Conservation (phyloP, 208 protist species). For the Novymonas esmeraldas region DNA sequence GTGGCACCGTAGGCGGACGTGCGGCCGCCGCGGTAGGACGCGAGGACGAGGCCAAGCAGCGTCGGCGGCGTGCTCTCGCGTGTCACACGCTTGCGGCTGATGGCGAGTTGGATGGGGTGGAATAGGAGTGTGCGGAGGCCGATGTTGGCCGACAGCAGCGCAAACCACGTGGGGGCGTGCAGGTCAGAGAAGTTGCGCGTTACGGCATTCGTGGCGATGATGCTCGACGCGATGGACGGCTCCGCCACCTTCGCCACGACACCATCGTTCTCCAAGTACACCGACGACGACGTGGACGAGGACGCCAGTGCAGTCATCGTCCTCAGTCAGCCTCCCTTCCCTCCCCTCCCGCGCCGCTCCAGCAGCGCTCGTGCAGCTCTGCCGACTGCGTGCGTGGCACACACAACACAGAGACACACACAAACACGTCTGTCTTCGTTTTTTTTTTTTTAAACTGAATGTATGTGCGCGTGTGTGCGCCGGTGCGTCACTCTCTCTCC, state of each 20-base stretch:
- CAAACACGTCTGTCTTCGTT: too few relatives aligned
- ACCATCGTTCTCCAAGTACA: not conserved
- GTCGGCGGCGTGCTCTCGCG: conserved; percentile 57
- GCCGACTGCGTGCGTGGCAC: too few relatives aligned
- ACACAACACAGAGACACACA: too few relatives aligned
- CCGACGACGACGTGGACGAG: conserved; percentile 6
- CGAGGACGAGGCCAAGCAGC: conserved; percentile 41
- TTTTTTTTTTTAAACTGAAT: too few relatives aligned
- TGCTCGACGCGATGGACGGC: not conserved
- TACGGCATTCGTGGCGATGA: conserved; percentile 69
- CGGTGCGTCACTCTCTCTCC: too few relatives aligned
- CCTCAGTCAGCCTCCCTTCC: not conserved
- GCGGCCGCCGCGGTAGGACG: conserved; percentile 58
- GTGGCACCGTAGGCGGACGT: conserved; percentile 26
- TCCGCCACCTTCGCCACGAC: not conserved
- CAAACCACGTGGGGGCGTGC: conserved; percentile 81
- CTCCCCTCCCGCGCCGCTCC: not conserved
- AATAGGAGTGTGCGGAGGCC: conserved; percentile 72
- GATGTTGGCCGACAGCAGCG: conserved; percentile 65
- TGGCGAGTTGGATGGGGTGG: conserved; percentile 78
- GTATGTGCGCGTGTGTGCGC: too few relatives aligned
- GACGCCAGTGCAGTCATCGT: not conserved
- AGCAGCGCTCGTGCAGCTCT: too few relatives aligned
- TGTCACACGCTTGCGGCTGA: conserved; percentile 81
- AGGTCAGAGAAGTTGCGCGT: conserved; percentile 79